Percentiles rank a stretch among this genome's conserved stretches.
Evolutionary conservation across 331 rosid genomes (phyloP).

Genomic region (Erythrophleum ivorense): DNA sequence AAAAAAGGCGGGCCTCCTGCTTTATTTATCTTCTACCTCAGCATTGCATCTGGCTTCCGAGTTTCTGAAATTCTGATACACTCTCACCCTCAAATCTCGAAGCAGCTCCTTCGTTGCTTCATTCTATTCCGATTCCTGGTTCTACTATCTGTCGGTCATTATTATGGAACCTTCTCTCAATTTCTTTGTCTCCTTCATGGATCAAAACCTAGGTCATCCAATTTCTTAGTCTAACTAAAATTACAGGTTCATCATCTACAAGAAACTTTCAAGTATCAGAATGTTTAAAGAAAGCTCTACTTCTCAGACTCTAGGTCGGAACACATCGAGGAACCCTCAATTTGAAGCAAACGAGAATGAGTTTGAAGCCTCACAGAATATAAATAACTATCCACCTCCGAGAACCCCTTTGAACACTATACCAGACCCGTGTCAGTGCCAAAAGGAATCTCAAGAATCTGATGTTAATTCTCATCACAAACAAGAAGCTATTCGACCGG

Average conservation of each 20-base stretch:
- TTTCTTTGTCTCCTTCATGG: conserved; percentile 21
- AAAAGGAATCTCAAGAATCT: conserved; percentile 42
- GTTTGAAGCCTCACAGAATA: conserved; percentile 53
- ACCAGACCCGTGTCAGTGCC: conserved; percentile 77
- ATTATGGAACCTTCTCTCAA: neutral
- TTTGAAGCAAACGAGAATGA: conserved; percentile 71
- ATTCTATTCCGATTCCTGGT: neutral
- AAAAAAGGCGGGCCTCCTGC: conserved; percentile 49
- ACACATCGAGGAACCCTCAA: conserved; percentile 37
- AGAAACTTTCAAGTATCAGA: conserved; percentile 16
- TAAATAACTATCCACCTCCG: conserved; percentile 63
- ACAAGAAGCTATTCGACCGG: conserved; percentile 48
- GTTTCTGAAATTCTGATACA: neutral
- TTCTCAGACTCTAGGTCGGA: conserved; percentile 40
- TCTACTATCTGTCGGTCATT: neutral
- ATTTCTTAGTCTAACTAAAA: neutral
- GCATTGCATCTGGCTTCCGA: neutral
- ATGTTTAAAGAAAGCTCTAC: conserved; percentile 56
- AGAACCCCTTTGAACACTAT: conserved; percentile 83
- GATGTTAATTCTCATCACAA: conserved; percentile 46
- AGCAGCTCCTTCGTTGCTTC: conserved; percentile 6
- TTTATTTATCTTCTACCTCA: neutral
- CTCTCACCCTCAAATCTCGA: neutral
- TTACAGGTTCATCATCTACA: neutral
- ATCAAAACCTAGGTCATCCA: neutral